Conservation (phyloP, 345 rosid genomes). For the Pistacia vera region DNA sequence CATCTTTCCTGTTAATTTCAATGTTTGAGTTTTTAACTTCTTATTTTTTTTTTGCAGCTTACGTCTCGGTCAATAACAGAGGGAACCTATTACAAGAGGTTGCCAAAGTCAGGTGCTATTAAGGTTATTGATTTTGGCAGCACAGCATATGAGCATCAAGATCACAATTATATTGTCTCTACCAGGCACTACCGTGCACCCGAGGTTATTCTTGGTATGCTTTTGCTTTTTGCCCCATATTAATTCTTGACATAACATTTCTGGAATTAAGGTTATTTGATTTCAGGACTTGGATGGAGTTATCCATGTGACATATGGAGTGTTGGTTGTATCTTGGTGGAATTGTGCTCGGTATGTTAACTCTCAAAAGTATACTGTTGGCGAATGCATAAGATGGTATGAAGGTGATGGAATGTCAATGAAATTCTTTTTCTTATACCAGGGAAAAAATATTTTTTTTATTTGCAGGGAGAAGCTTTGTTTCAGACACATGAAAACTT, state of each 20-base stretch:
- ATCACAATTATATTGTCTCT: conserved; percentile 65
- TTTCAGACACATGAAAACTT: conserved; percentile 77
- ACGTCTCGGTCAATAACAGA: conserved; percentile 35
- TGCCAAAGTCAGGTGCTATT: conserved; percentile 74
- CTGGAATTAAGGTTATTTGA: conserved; percentile 18
- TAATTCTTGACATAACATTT: conserved; percentile 1
- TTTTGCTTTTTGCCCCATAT: not conserved
- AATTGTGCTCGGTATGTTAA: conserved; percentile 61
- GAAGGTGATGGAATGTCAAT: not conserved
- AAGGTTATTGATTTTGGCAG: conserved; percentile 83
- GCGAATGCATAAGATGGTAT: not conserved
- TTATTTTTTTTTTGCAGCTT: conserved; percentile 30
- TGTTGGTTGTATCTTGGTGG: conserved; percentile 71
- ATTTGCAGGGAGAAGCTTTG: conserved; percentile 66
- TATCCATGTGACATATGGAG: conserved; percentile 78
- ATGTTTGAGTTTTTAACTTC: not conserved
- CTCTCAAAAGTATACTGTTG: conserved; percentile 7
- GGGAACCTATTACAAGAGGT: conserved; percentile 46
- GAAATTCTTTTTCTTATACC: not conserved
- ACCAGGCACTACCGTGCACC: conserved; percentile 83
- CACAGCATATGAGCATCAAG: conserved; percentile 60
- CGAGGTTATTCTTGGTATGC: conserved; percentile 70
- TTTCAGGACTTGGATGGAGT: conserved; percentile 73
- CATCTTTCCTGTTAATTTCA: not conserved
- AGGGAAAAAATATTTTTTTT: not conserved